phyloP scores from a whole-genome alignment of 164 flowering plant species.

The Brasenia schreberi region DNA sequence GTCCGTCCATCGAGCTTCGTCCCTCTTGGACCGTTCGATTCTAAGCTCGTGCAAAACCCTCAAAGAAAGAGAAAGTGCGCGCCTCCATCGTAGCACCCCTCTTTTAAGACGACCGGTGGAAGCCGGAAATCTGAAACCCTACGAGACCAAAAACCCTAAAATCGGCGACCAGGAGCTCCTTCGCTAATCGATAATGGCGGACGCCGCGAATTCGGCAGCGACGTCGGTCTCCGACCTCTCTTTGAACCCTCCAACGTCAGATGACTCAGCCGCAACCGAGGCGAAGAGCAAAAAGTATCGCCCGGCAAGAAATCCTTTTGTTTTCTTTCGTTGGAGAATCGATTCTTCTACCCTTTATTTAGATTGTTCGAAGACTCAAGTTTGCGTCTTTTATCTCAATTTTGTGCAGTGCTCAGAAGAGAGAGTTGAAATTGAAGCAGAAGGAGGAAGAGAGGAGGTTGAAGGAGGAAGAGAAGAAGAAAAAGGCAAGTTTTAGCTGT shows the following conservation, averaged over 20 bases:
- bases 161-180: neutral
- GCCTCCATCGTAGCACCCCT: neutral
- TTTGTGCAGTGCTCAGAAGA: slow-evolving; percentile 2
- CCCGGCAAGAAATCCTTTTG: neutral
- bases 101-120: neutral
- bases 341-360: neutral
- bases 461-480: slow-evolving; percentile 3
- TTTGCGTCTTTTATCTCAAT: neutral
- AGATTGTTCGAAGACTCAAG: neutral
- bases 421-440: slow-evolving; percentile 4
- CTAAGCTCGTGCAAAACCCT: neutral
- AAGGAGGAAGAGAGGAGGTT: slow-evolving; percentile 1
- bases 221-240: neutral
- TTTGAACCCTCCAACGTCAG: neutral
- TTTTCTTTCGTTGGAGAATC: neutral
- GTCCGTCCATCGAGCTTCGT: neutral
- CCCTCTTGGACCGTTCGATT: neutral
- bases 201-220: neutral
- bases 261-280: neutral
- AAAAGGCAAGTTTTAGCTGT: neutral
- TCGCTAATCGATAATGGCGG: neutral
- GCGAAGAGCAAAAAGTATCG: slow-evolving; percentile 4
- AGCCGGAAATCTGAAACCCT: neutral
- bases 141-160: neutral
- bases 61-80: neutral